A percentile compares a stretch with the other conserved stretches of the same genome.
Evolutionary conservation across 2,329 filamentous ascomycete genomes (phyloP).

Genomic region (Lasiodiplodia gonubiensis): DNA sequence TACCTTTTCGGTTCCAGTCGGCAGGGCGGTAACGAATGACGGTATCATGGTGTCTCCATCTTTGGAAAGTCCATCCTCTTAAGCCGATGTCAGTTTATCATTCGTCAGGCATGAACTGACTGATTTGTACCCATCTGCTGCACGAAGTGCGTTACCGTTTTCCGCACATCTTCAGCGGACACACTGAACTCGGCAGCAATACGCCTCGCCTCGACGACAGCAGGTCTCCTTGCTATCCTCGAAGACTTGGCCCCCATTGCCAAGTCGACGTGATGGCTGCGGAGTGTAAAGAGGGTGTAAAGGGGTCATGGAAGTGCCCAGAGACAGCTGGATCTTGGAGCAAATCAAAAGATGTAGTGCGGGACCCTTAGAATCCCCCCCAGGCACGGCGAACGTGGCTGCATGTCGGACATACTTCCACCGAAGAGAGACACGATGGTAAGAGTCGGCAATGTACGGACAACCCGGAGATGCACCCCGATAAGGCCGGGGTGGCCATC

Average conservation of each 20-base stretch:
- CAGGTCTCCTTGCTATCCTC: constrained; percentile 16
- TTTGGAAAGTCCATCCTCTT: constrained; percentile 22
- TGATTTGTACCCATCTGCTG: constrained; percentile 10
- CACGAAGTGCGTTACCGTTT: constrained; percentile 19
- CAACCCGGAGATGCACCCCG: constrained; percentile 8
- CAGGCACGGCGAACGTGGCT: neutral
- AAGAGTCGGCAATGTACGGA: neutral
- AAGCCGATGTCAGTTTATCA: neutral
- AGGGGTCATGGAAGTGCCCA: neutral
- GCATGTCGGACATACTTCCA: constrained; percentile 5
- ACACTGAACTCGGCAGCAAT: constrained; percentile 22
- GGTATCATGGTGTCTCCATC: constrained; percentile 26
- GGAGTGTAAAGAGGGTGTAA: neutral
- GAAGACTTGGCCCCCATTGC: constrained; percentile 24
- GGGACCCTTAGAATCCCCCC: neutral
- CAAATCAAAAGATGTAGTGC: neutral
- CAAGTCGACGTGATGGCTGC: neutral
- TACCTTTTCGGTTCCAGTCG: constrained; percentile 23
- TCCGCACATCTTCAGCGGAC: constrained; percentile 16
- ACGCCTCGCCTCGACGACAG: constrained; percentile 18
- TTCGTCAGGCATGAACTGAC: neutral
- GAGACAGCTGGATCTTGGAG: neutral
- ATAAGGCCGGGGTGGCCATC: constrained; percentile 11
- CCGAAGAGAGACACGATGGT: neutral
- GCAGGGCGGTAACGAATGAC: constrained; percentile 11